phyloP scores from a whole-genome alignment of 2,329 filamentous ascomycete species.

The Penicillium nordicum region DNA sequence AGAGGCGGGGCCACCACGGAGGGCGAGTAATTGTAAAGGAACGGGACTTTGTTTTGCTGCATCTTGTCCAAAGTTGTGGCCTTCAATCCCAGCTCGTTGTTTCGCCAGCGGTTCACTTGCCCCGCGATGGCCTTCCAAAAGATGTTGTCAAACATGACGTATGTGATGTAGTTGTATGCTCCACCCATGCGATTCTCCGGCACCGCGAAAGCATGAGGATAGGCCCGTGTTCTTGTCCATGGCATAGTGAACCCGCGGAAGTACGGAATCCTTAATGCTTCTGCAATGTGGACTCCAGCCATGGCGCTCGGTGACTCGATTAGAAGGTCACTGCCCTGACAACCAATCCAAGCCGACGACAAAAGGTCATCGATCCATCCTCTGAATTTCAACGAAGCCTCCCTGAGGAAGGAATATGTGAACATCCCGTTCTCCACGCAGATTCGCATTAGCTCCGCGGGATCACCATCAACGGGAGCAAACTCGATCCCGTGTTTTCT shows the following conservation, averaged over 20 bases:
- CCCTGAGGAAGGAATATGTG: constrained; percentile 82
- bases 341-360: constrained; percentile 75
- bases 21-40: constrained; percentile 95
- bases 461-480: constrained; percentile 81
- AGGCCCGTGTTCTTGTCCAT: constrained; percentile 92
- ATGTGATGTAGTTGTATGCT: constrained; percentile 90
- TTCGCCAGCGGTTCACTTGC: constrained; percentile 91
- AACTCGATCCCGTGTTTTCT: constrained; percentile 93
- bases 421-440: constrained; percentile 98
- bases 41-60: constrained; percentile 96
- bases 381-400: constrained; percentile 83
- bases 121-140: constrained; percentile 93
- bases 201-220: constrained; percentile 93
- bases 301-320: constrained; percentile 96
- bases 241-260: constrained; percentile 99
- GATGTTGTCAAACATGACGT: constrained; percentile 92
- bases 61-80: constrained; percentile 84
- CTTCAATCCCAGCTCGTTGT: constrained; percentile 71
- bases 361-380: constrained; percentile 93
- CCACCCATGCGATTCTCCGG: constrained; percentile 92
- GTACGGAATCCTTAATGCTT: constrained; percentile 88
- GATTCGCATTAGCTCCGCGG: constrained; percentile 88
- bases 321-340: constrained; percentile 80
- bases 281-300: constrained; percentile 96
- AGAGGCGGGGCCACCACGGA: constrained; percentile 89